A percentile compares a stretch with the other conserved stretches of the same genome.
Conservation (phyloP, 306 rosid species). For the Geum urbanum region DNA sequence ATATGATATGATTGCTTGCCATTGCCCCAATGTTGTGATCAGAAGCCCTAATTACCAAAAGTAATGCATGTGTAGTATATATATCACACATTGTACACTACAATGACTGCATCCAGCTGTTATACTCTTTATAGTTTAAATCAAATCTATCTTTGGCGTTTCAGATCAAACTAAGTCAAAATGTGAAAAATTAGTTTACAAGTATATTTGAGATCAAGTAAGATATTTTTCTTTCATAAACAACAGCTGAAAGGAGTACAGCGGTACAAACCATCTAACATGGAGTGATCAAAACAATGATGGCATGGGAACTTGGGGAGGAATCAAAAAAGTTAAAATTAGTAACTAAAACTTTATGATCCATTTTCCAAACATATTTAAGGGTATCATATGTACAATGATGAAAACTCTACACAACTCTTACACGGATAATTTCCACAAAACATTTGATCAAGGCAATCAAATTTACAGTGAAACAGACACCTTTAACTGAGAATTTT, state of each 20-base stretch:
- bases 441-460: neutral
- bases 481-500: neutral
- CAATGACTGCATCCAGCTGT: neutral
- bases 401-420: no score
- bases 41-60: neutral
- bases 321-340: neutral
- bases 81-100: no score
- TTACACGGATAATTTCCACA: neutral
- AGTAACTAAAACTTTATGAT: neutral
- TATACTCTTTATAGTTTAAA: neutral
- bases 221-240: no score
- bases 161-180: neutral
- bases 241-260: no score
- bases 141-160: neutral
- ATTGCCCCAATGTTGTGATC: constrained; percentile 10
- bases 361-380: neutral
- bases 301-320: neutral
- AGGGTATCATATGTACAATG: no score
- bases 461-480: no score
- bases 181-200: neutral
- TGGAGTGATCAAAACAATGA: neutral
- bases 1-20: constrained; percentile 40
- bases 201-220: neutral
- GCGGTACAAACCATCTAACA: neutral
- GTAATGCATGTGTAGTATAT: no score